Evolutionary conservation across 140 eudicot genomes (phyloP), one percentile per base, ranked within the genome.

Genomic region (Erigeron philadelphicus): DNA sequence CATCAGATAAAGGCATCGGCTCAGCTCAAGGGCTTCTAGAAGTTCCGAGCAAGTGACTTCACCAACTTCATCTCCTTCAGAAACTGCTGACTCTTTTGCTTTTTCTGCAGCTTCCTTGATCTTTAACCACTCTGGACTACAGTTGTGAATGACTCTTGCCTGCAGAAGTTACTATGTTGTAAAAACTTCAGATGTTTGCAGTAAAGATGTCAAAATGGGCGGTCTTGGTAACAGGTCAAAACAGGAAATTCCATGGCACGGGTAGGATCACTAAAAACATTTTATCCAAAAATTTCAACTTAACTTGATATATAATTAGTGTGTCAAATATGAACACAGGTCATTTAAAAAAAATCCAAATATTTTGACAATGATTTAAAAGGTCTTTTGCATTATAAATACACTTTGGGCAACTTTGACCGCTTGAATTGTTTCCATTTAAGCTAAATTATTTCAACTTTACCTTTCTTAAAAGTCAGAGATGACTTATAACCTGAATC

Each of bases 1-100:
- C 99, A 89, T 89, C 69, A 93, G 77, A 57, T 83, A 71, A 64
- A 93, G 89, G 78, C 99, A 93, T 64, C 99, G 87, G 68, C 99
- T 93, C 66, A 93, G 86, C 73, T 93, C 99, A 76, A 93, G 94
- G 75, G 99, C 99, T 89, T 93, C 99, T 70, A 89, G 79, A 83
- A 93, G 96, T 70, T 89, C 99, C 31, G 95, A 87, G 75, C 99
- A 93, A 17, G 99, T 93, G 72, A 89, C 76, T 64, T 93, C 99
- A 72, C 90, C 95, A 79, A 87, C 88, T 85, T 93, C 99, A 77
- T 93, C 99, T 64, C 87, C 84, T 49, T 84, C 99, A 75, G 81
- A 72, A 59, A 67, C 70, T 52, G 96, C 95, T 9, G 82, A 79
- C 47, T 80, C 90, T 78, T 78, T 89, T 63, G 97, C 99, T 72